Evolutionary conservation across 345 rosid species (phyloP), one percentile per base, ranked within the genome.

Genomic region (Syzygium jambos): DNA sequence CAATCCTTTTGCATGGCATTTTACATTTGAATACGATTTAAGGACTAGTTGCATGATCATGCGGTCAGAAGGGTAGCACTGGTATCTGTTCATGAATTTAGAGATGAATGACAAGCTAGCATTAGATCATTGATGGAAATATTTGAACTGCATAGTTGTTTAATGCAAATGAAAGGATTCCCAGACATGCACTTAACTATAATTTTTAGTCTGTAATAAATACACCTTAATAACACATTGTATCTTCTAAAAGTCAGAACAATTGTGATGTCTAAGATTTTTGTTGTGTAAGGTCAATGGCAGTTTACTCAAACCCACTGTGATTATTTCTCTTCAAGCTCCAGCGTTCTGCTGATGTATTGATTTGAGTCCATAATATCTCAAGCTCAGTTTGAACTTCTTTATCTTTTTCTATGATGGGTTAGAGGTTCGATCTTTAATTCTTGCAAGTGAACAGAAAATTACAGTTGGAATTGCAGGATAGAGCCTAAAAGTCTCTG

Each of bases 401-500:
- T 34, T 54, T 10, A 34, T 68, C 12, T 68, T 30, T 34, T 68
- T 17, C 80, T 9, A 12, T 34, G 46, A 68, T 68, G 46, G 38
- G 46, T 68, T 34, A 10, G 7, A 46, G 43, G 6, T 65, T 65
- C 17, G 43, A 30, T 16, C 78, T 68, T 11, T 10, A 85, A 19
- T 22, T 38, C 1, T 21, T 25, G 22, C 27, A 29, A 15, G 82
- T 22, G 38, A 29, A 22, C 0, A 52, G 52, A 53, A 51, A 3
- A 29, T 87, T 94, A 94, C 97, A 91, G 90, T 41, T 22, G 98
- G 99, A 21, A 92, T 93, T 34, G 93, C 87, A 89, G 98, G 98
- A 88, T 94, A 93, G 4, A 96, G 91, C 89, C 99, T 91, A 87
- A 95, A 88, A 84, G 98, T 95, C 92, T 96, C 99, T 13, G 96